A percentile compares a stretch with the other conserved stretches of the same genome.
Conservation (phyloP, 306 rosid species). For the Cotoneaster glaucophyllus region DNA sequence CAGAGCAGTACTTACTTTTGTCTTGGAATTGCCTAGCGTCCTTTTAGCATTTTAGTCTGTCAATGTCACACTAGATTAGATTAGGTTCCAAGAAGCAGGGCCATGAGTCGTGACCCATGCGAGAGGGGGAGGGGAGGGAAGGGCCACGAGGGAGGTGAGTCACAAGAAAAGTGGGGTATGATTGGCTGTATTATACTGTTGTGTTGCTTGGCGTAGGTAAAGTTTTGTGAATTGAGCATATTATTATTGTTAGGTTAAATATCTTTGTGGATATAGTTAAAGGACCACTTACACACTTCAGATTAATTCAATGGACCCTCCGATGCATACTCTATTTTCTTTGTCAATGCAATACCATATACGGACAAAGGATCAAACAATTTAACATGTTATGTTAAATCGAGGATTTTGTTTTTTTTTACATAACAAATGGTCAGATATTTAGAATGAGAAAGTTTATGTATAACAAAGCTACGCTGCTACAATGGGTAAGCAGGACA, state of each 20-base stretch:
- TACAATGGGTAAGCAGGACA: too few relatives aligned
- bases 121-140: too few relatives aligned
- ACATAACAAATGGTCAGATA: too few relatives aligned
- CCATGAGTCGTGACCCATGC: neutral
- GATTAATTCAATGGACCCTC: neutral
- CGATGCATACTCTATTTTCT: neutral
- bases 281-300: slow-evolving; percentile 9
- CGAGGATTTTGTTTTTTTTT: too few relatives aligned
- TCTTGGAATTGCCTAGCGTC: neutral
- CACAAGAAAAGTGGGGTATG: slow-evolving; percentile 5
- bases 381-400: neutral
- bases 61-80: neutral
- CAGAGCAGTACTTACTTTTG: neutral
- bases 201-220: neutral
- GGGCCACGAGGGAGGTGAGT: neutral
- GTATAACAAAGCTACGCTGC: too few relatives aligned
- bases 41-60: neutral
- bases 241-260: neutral
- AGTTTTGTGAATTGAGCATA: neutral
- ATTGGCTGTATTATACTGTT: neutral
- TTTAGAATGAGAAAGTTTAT: too few relatives aligned
- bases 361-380: neutral
- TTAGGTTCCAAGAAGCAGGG: neutral
- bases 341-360: neutral
- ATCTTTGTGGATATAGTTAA: neutral